Conservation (phyloP, 345 rosid genomes). For the Erucastrum elatum region DNA sequence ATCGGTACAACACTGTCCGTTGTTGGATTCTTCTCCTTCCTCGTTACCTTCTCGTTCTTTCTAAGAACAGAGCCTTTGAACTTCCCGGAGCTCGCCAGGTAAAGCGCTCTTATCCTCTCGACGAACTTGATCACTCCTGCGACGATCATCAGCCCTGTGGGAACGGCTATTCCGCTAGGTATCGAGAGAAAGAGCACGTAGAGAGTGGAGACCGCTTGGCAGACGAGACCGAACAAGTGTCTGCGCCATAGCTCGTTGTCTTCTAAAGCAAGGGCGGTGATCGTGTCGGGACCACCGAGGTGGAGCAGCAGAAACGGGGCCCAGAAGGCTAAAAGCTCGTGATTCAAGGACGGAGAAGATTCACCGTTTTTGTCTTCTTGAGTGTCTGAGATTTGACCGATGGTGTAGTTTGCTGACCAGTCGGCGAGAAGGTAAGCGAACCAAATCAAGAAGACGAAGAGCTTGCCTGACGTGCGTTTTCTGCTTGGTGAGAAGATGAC, state of each 20-base stretch:
- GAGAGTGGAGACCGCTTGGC: slow-evolving; percentile 12
- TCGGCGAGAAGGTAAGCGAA: slow-evolving; percentile 14
- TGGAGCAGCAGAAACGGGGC: slow-evolving; percentile 2
- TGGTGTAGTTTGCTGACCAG: slow-evolving; percentile 6
- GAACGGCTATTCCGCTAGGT: background rate
- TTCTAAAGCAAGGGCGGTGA: background rate
- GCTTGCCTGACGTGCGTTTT: background rate
- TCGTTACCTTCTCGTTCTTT: background rate
- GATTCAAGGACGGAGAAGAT: background rate
- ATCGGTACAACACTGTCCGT: background rate
- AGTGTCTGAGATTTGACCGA: background rate
- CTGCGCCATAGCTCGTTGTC: slow-evolving; percentile 6
- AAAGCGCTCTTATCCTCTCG: slow-evolving; percentile 42
- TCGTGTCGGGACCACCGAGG: slow-evolving; percentile 6
- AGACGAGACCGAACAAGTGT: background rate
- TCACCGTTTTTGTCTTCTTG: background rate
- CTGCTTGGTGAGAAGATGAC: background rate
- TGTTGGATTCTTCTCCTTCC: background rate
- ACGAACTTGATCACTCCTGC: slow-evolving; percentile 37
- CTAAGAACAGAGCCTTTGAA: slow-evolving; percentile 7
- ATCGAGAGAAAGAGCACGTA: background rate
- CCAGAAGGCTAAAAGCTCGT: slow-evolving; percentile 10
- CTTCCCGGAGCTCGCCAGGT: slow-evolving; percentile 31
- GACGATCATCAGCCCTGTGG: slow-evolving; percentile 4
- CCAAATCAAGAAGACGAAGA: slow-evolving; percentile 8